Base-by-base conservation (phyloP, 192 early-diverging fungal species). In the Linnemannia exigua region DNA sequence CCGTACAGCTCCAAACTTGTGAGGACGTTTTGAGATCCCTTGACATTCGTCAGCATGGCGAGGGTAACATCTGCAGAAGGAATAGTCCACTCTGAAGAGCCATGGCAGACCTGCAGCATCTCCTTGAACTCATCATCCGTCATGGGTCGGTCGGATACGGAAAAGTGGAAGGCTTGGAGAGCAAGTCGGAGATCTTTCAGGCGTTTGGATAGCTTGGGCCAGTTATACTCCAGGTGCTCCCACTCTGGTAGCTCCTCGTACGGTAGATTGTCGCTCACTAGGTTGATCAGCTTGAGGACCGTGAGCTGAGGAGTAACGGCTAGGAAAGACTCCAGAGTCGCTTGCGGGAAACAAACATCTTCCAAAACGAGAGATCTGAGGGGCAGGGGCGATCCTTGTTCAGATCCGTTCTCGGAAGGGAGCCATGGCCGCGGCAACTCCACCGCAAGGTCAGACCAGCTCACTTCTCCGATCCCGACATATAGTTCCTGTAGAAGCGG, bases 301-400 rank as follows among this genome's bases (percentile, higher is more conserved):
- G 35, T 41, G 20, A 70, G 68, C 8, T 41, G 68, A 17, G 68
- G 68, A n/a, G 68, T 70, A 20, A 70, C 38, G 7, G 35, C 35
- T 8, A 70, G n/a, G 35, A 70, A 41, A 36, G 35, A 36, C 8
- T 70, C 68, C 68, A 70, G 20, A 41, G 19, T 41, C 37, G 37
- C 12, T 16, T 70, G 68, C 17, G 68, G 68, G 20, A 70, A 20
- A 19, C 35, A 70, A 19, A 41, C 68, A n/a, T 41, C 68, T 8
- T 70, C 36, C 31, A 70, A 36, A 70, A 37, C 38, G 20, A 70
- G 68, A 37, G 68, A 70, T 33, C 68, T 35, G 36, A 70, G 38
- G 9, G 22, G 37, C 19, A 70, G 38, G 16, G 12, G 35, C 16
- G 68, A 41, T 9, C 36, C 36, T 70, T 70, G 68, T 8, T 70